Percentiles rank a stretch among this genome's conserved stretches.
phyloP scores from a whole-genome alignment of 129 eudicot genomes.

The Pittosporum tobira region DNA sequence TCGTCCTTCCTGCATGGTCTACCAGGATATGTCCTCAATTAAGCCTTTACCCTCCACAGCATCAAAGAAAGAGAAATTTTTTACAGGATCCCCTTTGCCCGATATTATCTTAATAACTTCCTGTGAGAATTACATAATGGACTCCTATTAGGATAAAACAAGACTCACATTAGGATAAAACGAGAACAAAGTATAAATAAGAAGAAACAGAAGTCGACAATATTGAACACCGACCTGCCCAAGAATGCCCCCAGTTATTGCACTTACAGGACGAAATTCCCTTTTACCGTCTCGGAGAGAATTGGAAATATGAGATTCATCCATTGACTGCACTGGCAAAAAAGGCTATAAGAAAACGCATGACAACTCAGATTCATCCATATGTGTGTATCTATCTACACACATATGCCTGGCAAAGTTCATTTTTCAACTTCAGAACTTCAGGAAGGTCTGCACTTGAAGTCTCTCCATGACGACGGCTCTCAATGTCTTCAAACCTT shows the following conservation, averaged over 20 bases:
- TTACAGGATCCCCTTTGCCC: slow-evolving; percentile 90
- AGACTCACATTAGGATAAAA: background rate
- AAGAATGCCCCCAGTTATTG: slow-evolving; percentile 86
- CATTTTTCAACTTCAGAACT: slow-evolving; percentile 67
- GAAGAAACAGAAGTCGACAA: background rate
- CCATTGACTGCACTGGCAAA: slow-evolving; percentile 45
- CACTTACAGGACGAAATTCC: slow-evolving; percentile 94
- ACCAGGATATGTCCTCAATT: slow-evolving; percentile 77
- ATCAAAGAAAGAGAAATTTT: slow-evolving; percentile 81
- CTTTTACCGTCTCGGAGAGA: slow-evolving; percentile 49
- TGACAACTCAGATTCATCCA: no score
- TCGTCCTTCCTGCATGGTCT: no score
- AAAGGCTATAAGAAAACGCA: slow-evolving; percentile 2
- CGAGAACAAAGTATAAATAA: background rate
- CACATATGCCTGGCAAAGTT: slow-evolving; percentile 77
- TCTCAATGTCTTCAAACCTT: slow-evolving; percentile 78
- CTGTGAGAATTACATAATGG: slow-evolving; percentile 17
- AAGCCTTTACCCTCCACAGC: slow-evolving; percentile 89
- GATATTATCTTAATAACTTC: slow-evolving; percentile 96
- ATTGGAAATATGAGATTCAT: slow-evolving; percentile 80
- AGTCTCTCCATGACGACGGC: slow-evolving; percentile 65
- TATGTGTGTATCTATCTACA: no score
- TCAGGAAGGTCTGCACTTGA: slow-evolving; percentile 55
- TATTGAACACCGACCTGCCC: slow-evolving; percentile 80
- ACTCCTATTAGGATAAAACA: background rate